Conservation (phyloP, 352 stramenopile genomes). For the Elongisporangium undulatum region DNA sequence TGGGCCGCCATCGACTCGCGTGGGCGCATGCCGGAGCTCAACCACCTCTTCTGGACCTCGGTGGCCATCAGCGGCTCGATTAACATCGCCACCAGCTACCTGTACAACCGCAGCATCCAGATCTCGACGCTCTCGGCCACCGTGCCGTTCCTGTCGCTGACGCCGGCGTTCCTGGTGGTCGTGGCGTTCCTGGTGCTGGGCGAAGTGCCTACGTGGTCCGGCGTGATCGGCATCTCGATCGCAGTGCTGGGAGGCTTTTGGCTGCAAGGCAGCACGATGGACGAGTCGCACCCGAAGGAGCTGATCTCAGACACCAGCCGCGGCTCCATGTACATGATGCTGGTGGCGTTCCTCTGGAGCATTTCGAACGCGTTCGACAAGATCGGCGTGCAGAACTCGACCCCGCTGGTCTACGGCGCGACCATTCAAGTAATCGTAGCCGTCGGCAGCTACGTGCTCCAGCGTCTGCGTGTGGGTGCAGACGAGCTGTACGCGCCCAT, state of each 20-base stretch:
- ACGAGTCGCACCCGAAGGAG: constrained; percentile 35
- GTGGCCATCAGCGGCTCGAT: constrained; percentile 67
- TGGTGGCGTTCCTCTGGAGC: constrained; percentile 79
- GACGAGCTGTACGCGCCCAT: constrained; percentile 63
- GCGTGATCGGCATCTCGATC: constrained; percentile 61
- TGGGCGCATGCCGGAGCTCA: constrained; percentile 49
- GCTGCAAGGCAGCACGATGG: constrained; percentile 50
- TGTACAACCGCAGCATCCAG: constrained; percentile 82
- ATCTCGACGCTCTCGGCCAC: constrained; percentile 78
- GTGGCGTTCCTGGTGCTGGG: constrained; percentile 73
- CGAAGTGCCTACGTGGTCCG: constrained; percentile 61
- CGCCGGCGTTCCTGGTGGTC: constrained; percentile 66
- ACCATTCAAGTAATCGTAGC: constrained; percentile 72
- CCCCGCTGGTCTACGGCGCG: constrained; percentile 63
- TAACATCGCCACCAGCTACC: constrained; percentile 80
- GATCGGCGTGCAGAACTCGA: constrained; percentile 79
- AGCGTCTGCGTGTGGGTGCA: constrained; percentile 48
- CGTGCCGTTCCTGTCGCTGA: constrained; percentile 79
- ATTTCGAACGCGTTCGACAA: constrained; percentile 84
- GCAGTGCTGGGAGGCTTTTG: constrained; percentile 71
- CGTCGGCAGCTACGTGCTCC: constrained; percentile 49
- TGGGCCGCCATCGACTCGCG: constrained; percentile 61
- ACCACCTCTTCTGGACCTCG: constrained; percentile 79
- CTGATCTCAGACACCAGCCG: constrained; percentile 56
- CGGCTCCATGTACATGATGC: constrained; percentile 78